Percentiles rank a stretch among this genome's conserved stretches.
phyloP scores from a whole-genome alignment of 805 yeast genomes.

The Grigorovia yakushimaensis region DNA sequence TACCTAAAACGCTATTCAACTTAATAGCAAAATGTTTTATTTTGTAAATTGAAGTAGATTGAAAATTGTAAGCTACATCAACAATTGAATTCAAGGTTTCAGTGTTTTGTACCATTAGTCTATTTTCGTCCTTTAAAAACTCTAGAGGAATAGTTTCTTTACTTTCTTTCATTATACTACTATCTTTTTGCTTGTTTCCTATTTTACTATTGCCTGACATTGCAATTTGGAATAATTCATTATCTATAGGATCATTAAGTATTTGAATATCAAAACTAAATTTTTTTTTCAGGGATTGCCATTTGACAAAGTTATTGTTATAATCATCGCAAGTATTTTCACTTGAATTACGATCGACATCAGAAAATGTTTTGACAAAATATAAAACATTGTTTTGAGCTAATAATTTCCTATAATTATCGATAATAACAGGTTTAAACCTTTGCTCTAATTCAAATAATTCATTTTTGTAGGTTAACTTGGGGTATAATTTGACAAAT shows the following conservation, averaged over 20 bases:
- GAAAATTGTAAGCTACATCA: neutral
- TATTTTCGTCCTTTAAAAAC: neutral
- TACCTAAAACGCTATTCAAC: neutral
- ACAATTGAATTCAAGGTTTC: neutral
- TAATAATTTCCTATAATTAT: conserved; percentile 7
- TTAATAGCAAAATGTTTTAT: neutral
- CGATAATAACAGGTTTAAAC: neutral
- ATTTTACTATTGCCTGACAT: neutral
- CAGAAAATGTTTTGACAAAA: neutral
- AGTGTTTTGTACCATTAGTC: neutral
- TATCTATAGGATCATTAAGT: neutral
- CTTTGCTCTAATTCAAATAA: neutral
- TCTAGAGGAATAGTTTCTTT: too few relatives aligned
- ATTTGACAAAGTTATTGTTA: too few relatives aligned
- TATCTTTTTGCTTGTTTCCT: too few relatives aligned
- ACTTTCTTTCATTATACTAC: too few relatives aligned
- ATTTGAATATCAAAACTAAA: neutral
- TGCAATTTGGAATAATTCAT: neutral
- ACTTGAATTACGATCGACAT: neutral
- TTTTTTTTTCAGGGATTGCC: neutral
- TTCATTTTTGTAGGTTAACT: neutral
- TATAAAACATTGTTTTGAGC: conserved; percentile 9
- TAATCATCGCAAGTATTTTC: too few relatives aligned
- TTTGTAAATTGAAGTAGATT: neutral
- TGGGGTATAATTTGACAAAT: neutral